Evolutionary conservation across 2,329 filamentous ascomycete species (phyloP).

Genomic region (Exophiala dermatitidis): DNA sequence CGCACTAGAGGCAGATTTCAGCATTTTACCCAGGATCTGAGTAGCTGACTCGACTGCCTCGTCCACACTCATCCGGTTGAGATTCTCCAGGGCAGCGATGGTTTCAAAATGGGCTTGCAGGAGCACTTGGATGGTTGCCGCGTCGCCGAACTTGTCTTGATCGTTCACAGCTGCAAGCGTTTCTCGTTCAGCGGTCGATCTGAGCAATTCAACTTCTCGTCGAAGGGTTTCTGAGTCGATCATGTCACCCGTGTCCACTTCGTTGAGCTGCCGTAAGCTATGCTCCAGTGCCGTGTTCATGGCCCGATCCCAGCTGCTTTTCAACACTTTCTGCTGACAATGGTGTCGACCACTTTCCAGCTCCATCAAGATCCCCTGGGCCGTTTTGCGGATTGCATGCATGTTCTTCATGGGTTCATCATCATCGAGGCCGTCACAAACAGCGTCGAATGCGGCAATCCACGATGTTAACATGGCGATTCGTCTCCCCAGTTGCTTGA

Average conservation of each 20-base stretch:
- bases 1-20: conserved; percentile 67
- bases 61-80: conserved; percentile 72
- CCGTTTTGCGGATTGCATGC: conserved; percentile 73
- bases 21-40: conserved; percentile 65
- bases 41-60: conserved; percentile 77
- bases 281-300: conserved; percentile 84
- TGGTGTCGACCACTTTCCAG: conserved; percentile 85
- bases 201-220: conserved; percentile 79
- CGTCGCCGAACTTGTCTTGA: conserved; percentile 74
- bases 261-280: conserved; percentile 68
- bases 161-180: conserved; percentile 69
- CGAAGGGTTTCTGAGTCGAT: conserved; percentile 65
- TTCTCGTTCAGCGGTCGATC: conserved; percentile 73
- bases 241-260: conserved; percentile 59
- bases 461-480: conserved; percentile 82
- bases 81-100: conserved; percentile 71
- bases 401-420: conserved; percentile 62
- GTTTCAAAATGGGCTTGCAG: conserved; percentile 90
- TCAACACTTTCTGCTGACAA: conserved; percentile 74
- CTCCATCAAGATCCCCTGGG: conserved; percentile 79
- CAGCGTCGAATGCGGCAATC: conserved; percentile 82
- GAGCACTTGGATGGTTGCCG: conserved; percentile 70
- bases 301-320: conserved; percentile 76
- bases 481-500: conserved; percentile 74
- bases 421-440: conserved; percentile 65